Evolutionary conservation across 2,329 filamentous ascomycete genomes (phyloP).

Genomic region (Fusarium chlamydosporum): DNA sequence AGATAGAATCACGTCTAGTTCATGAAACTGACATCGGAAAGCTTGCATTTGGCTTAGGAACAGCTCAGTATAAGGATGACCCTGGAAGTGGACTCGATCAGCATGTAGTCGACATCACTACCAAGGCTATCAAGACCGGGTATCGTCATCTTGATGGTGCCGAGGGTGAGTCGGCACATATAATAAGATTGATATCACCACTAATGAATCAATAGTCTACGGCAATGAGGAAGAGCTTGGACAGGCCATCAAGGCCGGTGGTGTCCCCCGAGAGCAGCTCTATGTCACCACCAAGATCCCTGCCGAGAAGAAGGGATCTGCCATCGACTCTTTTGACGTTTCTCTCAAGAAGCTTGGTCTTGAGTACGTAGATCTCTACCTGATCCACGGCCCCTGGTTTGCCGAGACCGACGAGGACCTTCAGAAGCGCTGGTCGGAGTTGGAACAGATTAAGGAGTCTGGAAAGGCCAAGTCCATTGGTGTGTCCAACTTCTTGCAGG

Average conservation of each 20-base stretch:
- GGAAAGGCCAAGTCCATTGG: conserved; percentile 79
- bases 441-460: conserved; percentile 75
- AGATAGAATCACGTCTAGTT: neutral
- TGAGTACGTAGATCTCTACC: conserved; percentile 80
- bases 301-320: conserved; percentile 57
- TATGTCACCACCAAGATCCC: conserved; percentile 75
- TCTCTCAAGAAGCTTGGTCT: conserved; percentile 76
- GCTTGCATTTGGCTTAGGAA: conserved; percentile 81
- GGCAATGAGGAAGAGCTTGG: conserved; percentile 79
- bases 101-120: conserved; percentile 63
- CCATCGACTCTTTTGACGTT: conserved; percentile 66
- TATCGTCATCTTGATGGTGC: conserved; percentile 82
- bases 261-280: conserved; percentile 75
- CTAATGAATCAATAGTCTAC: conserved; percentile 62
- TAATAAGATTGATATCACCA: too few species aligned
- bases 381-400: conserved; percentile 72
- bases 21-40: conserved; percentile 50
- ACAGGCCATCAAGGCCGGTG: conserved; percentile 75
- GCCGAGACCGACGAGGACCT: conserved; percentile 65
- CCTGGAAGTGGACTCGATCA: conserved; percentile 67
- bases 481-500: conserved; percentile 78
- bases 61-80: conserved; percentile 71
- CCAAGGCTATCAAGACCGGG: conserved; percentile 76
- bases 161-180: conserved; percentile 65
- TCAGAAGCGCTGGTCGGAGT: conserved; percentile 70